Base-by-base conservation (phyloP, 2,329 filamentous ascomycete species). In the Xylariomycetidae sp. region DNA sequence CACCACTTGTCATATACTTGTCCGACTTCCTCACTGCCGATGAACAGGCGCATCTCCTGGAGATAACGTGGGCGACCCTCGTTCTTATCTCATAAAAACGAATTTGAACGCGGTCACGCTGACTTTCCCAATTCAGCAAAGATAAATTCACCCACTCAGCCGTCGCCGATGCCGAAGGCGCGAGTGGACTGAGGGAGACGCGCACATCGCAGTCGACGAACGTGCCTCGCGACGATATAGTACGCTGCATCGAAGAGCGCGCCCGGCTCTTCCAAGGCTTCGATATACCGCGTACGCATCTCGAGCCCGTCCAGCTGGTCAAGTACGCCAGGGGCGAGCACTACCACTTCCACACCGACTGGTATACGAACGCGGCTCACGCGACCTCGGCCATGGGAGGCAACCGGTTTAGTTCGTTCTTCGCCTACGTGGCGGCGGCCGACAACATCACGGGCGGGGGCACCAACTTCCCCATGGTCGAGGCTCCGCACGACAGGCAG, bases 341-440 rank as follows among this genome's bases (percentile, higher is more conserved):
- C 35, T 71, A 67, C 49, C 64, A 69, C 45, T 67, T 64, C 46
- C 69, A 72, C 53, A 69, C 66, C 4, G 69, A 72, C 53, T 72
- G 69, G 69, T 70, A 68, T 53, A 62, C 61, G 4, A 59, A 63
- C 33, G 46, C 56, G 2, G 42, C 51, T 3, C 59, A 65, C 27
- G 55, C 61, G n/a, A 55, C 57, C 2, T 54, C 59, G 8, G 55
- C 50, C 1, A 44, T 60, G 8, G 67, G 67, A 9, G 66, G 67
- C 6, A 70, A 71, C 45, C 54, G 67, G 2, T 42, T 58, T 5
- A 63, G 59, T 15, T 69, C 66, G 11, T 69, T 72, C 48, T 72
- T 72, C 43, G 68, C 58, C 4, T 71, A 70, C 38, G 61, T 70
- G 13, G 53, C 56, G 4, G 64, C 59, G 5, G 58, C 61, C 30